Conservation (phyloP, 345 rosid species). For the Eucalyptus cladocalyx region DNA sequence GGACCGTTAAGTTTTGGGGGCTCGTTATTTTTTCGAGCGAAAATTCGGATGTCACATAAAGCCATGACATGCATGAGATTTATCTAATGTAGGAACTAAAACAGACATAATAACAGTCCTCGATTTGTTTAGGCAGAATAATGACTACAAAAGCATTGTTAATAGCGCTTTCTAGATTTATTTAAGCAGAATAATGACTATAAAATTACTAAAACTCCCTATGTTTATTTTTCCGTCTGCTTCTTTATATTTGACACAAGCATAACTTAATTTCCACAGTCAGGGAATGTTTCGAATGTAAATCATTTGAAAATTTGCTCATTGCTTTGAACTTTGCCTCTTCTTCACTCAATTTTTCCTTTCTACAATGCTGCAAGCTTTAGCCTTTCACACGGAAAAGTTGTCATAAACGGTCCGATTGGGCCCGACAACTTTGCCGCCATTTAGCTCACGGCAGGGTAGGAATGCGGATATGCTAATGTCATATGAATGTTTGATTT, state of each 20-base stretch:
- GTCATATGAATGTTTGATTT: not conserved
- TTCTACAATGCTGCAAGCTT: not conserved
- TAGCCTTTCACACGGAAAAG: not conserved
- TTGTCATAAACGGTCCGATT: not conserved
- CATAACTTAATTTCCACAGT: not conserved
- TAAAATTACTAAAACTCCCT: not conserved
- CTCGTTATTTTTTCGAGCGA: fast-evolving
- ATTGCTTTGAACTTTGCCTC: not conserved
- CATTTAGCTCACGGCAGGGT: not conserved
- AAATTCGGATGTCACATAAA: too few relatives aligned
- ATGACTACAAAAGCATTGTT: not conserved
- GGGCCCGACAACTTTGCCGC: not conserved
- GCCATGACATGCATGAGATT: not conserved
- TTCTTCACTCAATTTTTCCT: not conserved
- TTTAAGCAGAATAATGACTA: not conserved
- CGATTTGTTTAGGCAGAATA: not conserved
- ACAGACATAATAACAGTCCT: not conserved
- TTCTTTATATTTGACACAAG: not conserved
- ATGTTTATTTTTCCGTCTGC: not conserved
- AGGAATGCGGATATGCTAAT: not conserved
- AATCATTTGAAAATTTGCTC: not conserved
- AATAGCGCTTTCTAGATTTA: not conserved
- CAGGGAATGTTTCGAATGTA: not conserved
- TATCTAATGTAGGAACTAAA: not conserved
- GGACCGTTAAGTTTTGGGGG: fast-evolving